phyloP scores from a whole-genome alignment of 768 basidiomycete species.

The Collybiopsis confluens region DNA sequence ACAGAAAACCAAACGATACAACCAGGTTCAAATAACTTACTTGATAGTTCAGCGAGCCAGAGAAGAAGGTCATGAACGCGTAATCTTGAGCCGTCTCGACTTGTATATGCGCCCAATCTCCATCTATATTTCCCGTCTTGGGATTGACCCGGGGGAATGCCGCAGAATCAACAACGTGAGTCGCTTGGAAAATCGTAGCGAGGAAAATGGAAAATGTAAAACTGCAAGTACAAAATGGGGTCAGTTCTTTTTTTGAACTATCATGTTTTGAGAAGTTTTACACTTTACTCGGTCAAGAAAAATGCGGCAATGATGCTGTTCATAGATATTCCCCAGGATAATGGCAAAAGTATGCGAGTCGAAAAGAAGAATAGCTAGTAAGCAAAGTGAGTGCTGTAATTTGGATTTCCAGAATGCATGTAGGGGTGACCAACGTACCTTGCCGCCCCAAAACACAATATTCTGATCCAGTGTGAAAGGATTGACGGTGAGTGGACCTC shows the following conservation, averaged over 20 bases:
- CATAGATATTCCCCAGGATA: not conserved
- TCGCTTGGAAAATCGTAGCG: slow-evolving; percentile 1
- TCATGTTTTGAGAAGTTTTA: too few species aligned
- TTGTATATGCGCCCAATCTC: not conserved
- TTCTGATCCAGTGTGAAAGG: not conserved
- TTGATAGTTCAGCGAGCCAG: slow-evolving; percentile 6
- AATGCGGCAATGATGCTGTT: not conserved
- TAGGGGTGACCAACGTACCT: too few species aligned
- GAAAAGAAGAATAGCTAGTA: not conserved
- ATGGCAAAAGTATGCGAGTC: not conserved
- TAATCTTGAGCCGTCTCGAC: slow-evolving; percentile 4
- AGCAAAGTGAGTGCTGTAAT: not conserved
- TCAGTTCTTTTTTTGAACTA: too few species aligned
- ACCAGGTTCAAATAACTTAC: not conserved
- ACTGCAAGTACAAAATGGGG: not conserved
- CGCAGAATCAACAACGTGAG: not conserved
- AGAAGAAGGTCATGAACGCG: not conserved
- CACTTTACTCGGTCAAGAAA: too few species aligned
- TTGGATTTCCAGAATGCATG: not conserved
- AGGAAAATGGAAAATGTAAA: not conserved
- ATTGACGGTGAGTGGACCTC: slow-evolving; percentile 1
- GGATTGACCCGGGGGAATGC: slow-evolving; percentile 1
- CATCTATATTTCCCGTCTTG: not conserved
- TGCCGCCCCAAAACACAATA: slow-evolving; percentile 1
- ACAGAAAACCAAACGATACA: too few species aligned